phyloP scores from a whole-genome alignment of 192 early-diverging fungal genomes.

The Diversispora epigaea region DNA sequence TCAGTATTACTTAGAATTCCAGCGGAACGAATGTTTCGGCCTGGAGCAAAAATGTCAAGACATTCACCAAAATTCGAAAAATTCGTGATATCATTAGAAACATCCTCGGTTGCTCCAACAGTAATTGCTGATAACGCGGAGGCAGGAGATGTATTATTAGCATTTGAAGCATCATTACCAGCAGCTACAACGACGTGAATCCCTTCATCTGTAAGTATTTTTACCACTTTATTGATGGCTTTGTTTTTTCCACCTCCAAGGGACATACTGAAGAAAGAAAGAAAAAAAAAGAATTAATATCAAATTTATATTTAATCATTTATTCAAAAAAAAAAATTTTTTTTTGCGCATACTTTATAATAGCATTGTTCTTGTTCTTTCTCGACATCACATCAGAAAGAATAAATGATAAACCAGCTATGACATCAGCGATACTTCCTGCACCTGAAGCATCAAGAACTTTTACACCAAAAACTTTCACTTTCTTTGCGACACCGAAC shows the following conservation, averaged over 20 bases:
- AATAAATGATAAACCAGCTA: constrained; percentile 68
- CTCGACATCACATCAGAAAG: background rate
- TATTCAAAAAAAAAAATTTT: constrained; percentile 29
- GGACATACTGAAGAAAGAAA: constrained; percentile 38
- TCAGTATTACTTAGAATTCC: constrained; percentile 43
- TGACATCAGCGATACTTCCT: constrained; percentile 45
- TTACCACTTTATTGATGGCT: constrained; percentile 32
- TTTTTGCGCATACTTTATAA: constrained; percentile 33
- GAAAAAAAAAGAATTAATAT: constrained; percentile 14
- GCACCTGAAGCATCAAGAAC: constrained; percentile 51
- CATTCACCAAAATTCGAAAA: constrained; percentile 90
- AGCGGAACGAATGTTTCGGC: constrained; percentile 49
- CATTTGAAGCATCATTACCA: constrained; percentile 62
- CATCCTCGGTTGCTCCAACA: constrained; percentile 75
- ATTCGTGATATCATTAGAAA: constrained; percentile 61
- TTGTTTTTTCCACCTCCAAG: constrained; percentile 35
- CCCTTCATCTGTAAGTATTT: constrained; percentile 42
- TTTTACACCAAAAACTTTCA: constrained; percentile 56
- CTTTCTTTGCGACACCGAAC: constrained; percentile 46
- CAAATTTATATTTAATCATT: constrained; percentile 11
- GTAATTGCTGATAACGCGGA: constrained; percentile 60
- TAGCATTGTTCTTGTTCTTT: background rate
- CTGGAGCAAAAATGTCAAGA: constrained; percentile 93
- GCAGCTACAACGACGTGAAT: constrained; percentile 57
- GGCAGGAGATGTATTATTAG: constrained; percentile 50